Conservation (phyloP, 2,329 filamentous ascomycete species). For the Diplodia seriata region DNA sequence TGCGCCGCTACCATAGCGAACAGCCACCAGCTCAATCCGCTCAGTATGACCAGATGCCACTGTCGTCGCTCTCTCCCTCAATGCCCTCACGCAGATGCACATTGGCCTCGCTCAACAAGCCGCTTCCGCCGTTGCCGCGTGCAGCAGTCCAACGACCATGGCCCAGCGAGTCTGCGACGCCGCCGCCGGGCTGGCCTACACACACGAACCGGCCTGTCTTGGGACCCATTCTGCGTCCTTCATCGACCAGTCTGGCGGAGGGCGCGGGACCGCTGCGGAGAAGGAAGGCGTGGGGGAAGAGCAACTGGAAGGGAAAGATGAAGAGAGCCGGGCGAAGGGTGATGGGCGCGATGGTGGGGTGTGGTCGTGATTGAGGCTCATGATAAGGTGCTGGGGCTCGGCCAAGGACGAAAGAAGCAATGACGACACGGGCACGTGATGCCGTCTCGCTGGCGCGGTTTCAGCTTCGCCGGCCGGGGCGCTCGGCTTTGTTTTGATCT, state of each 20-base stretch:
- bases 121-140: conserved; percentile 1
- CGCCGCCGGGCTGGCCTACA: neutral
- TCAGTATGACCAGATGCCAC: neutral
- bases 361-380: neutral
- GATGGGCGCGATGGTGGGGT: neutral
- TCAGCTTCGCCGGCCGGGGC: neutral
- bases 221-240: neutral
- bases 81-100: neutral
- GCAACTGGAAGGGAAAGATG: neutral
- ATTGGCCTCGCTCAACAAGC: conserved; percentile 5
- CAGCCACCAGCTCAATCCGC: neutral
- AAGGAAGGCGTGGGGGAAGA: neutral
- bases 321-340: neutral
- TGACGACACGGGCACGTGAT: neutral
- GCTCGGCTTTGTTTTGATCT: conserved; percentile 5
- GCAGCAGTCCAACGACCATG: neutral
- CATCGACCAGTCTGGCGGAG: neutral
- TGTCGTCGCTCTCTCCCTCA: neutral
- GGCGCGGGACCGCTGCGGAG: neutral
- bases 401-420: too few relatives aligned
- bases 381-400: too few relatives aligned
- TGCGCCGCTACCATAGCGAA: neutral
- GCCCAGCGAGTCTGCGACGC: neutral
- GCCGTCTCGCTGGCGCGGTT: neutral
- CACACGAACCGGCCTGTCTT: neutral